A percentile compares a stretch with the other conserved stretches of the same genome.
Conservation (phyloP, 805 yeast species). For the Spathaspora sp. region DNA sequence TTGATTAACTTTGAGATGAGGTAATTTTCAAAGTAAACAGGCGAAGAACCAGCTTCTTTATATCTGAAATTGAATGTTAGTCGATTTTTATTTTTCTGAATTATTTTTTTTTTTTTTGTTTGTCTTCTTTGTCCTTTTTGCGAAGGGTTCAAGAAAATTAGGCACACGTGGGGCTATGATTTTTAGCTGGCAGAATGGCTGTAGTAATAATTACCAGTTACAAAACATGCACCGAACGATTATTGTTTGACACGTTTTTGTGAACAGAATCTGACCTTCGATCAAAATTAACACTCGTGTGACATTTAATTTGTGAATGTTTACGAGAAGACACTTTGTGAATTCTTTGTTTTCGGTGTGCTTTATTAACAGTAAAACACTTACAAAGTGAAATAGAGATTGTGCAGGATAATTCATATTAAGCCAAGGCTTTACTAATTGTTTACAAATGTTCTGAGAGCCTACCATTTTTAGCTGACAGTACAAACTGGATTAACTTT, state of each 20-base stretch:
- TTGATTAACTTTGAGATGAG: neutral
- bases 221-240: neutral
- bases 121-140: neutral
- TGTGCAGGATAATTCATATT: neutral
- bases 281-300: neutral
- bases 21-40: neutral
- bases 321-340: neutral
- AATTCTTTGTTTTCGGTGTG: too few relatives aligned
- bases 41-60: neutral
- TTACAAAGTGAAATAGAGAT: neutral
- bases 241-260: neutral
- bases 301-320: neutral
- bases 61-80: neutral
- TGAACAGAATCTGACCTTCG: neutral
- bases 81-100: too few relatives aligned
- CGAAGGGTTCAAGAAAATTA: neutral
- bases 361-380: too few relatives aligned
- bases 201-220: neutral
- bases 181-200: neutral
- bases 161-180: neutral
- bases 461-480: too few relatives aligned
- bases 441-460: too few relatives aligned
- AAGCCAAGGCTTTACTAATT: neutral
- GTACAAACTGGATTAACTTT: too few relatives aligned
- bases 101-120: neutral